These are phyloP conservation scores for Chimonanthus praecox DNA, from an alignment of 164 flowering plant species.

Conservation along the genomic window DNA sequence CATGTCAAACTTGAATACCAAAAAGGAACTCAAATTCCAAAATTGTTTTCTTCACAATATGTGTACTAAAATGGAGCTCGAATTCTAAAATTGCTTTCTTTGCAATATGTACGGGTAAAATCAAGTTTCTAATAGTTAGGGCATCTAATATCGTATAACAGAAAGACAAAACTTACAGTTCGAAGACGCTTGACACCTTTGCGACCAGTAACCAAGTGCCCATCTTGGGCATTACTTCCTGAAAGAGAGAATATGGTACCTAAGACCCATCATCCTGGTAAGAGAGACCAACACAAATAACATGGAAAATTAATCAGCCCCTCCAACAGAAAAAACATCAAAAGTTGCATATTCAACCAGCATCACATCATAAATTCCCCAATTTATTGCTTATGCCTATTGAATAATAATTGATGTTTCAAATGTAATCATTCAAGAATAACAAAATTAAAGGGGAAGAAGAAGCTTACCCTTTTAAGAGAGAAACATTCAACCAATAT, in stretches of 20 bases:
- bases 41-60: neutral
- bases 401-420: neutral
- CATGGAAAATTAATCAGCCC: neutral
- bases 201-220: constrained; percentile 94
- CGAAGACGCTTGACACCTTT: constrained; percentile 99
- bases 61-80: too few relatives aligned
- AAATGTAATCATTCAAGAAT: too few relatives aligned
- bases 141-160: too few relatives aligned
- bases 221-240: constrained; percentile 87
- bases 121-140: neutral
- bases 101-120: neutral
- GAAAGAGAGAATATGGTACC: constrained; percentile 85
- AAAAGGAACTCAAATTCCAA: neutral
- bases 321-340: neutral
- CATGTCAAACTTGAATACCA: neutral
- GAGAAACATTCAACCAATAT: neutral
- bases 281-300: constrained; percentile 9
- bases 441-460: neutral
- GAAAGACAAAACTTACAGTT: constrained; percentile 49
- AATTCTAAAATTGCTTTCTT: too few relatives aligned
- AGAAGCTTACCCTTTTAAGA: too few relatives aligned
- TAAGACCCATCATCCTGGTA: constrained; percentile 88
- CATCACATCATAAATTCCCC: neutral
- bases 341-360: neutral
- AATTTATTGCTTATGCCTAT: too few relatives aligned